Conservation (phyloP, 768 basidiomycete genomes). For the Hypholoma sublateritium region DNA sequence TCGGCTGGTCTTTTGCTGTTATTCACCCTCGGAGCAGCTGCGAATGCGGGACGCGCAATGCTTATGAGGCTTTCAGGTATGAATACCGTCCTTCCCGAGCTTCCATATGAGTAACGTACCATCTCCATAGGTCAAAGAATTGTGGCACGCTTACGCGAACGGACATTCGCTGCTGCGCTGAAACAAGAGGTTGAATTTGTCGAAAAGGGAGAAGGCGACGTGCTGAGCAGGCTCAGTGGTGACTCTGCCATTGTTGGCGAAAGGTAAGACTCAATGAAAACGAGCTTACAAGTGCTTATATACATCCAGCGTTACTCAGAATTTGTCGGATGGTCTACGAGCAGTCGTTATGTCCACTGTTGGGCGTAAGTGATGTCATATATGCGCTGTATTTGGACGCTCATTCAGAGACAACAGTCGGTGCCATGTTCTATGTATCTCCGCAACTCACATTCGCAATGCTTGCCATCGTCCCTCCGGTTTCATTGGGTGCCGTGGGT, state of each 20-base stretch:
- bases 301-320: slow-evolving; percentile 64
- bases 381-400: neutral
- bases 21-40: slow-evolving; percentile 85
- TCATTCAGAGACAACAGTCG: slow-evolving; percentile 48
- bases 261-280: slow-evolving; percentile 48
- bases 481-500: slow-evolving; percentile 79
- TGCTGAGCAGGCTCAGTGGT: slow-evolving; percentile 84
- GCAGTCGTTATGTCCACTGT: slow-evolving; percentile 93
- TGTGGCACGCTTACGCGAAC: slow-evolving; percentile 81
- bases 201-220: slow-evolving; percentile 91
- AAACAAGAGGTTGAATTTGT: slow-evolving; percentile 92
- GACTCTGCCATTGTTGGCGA: slow-evolving; percentile 95
- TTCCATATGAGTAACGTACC: neutral
- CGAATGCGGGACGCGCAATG: slow-evolving; percentile 81
- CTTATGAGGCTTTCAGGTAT: slow-evolving; percentile 84
- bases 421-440: slow-evolving; percentile 93
- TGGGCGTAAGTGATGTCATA: slow-evolving; percentile 60
- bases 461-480: slow-evolving; percentile 88
- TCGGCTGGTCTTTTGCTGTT: slow-evolving; percentile 69
- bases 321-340: slow-evolving; percentile 77
- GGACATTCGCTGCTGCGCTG: slow-evolving; percentile 80
- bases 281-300: neutral
- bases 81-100: slow-evolving; percentile 12
- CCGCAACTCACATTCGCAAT: slow-evolving; percentile 87
- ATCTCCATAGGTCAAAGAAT: slow-evolving; percentile 71